Evolutionary conservation across 2,329 filamentous ascomycete genomes (phyloP).

Genomic region (Penicillium sp.): DNA sequence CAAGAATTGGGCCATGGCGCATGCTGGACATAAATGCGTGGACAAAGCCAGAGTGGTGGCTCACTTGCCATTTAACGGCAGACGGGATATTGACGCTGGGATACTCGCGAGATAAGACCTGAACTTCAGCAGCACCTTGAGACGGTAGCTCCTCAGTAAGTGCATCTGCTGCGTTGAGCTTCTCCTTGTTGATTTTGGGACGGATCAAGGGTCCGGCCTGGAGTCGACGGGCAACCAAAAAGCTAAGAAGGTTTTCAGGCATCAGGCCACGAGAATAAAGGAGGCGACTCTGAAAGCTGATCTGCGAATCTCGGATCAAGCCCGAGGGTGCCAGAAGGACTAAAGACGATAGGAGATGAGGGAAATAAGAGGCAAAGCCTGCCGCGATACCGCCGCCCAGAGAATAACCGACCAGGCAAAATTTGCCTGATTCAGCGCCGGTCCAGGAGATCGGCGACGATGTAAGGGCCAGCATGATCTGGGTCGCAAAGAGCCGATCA

Average conservation of each 20-base stretch:
- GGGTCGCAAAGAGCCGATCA: slow-evolving; percentile 64
- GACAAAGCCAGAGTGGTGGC: slow-evolving; percentile 61
- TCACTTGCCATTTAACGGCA: slow-evolving; percentile 65
- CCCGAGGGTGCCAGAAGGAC: slow-evolving; percentile 75
- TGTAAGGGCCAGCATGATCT: slow-evolving; percentile 64
- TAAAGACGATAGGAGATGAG: slow-evolving; percentile 61
- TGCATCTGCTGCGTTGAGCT: slow-evolving; percentile 39
- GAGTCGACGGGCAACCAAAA: slow-evolving; percentile 49
- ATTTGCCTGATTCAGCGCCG: slow-evolving; percentile 45
- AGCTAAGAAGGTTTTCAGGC: slow-evolving; percentile 52
- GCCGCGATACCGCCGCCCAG: slow-evolving; percentile 69
- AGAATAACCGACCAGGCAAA: slow-evolving; percentile 72
- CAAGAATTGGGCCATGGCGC: slow-evolving; percentile 62
- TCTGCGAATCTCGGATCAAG: slow-evolving; percentile 60
- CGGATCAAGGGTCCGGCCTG: slow-evolving; percentile 38
- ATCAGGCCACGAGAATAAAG: slow-evolving; percentile 58
- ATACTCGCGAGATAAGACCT: slow-evolving; percentile 49
- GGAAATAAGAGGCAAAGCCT: slow-evolving; percentile 64
- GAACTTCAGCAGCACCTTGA: slow-evolving; percentile 33
- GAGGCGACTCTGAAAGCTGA: slow-evolving; percentile 56
- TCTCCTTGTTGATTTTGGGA: slow-evolving; percentile 27
- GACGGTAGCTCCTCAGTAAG: slow-evolving; percentile 39
- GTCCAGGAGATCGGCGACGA: slow-evolving; percentile 67
- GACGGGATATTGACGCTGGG: slow-evolving; percentile 54
- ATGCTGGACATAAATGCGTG: slow-evolving; percentile 66